These are phyloP conservation scores for Hibiscus syriacus DNA, from an alignment of 345 rosid species.

Conservation along the genomic window DNA sequence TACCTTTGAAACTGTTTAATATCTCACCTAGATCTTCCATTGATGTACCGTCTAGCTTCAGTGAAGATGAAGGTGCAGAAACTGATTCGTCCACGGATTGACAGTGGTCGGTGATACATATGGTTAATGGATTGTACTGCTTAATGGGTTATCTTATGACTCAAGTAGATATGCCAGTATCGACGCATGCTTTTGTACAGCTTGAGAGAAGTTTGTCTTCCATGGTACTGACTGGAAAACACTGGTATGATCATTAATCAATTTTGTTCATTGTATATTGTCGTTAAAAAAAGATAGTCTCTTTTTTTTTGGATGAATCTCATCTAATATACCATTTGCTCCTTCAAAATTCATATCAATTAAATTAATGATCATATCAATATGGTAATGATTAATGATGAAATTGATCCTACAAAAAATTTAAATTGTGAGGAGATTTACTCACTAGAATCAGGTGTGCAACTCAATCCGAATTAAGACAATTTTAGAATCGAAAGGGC, in stretches of 20 bases:
- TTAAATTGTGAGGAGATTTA: too few species aligned
- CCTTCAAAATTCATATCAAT: too few species aligned
- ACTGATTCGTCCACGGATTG: constrained; percentile 48
- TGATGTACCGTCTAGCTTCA: constrained; percentile 52
- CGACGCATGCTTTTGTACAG: constrained; percentile 9
- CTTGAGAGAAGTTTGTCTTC: neutral
- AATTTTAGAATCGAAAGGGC: too few species aligned
- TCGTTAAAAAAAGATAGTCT: constrained; percentile 3
- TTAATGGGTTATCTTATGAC: neutral
- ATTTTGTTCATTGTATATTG: neutral
- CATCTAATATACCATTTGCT: too few species aligned
- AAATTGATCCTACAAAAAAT: too few species aligned
- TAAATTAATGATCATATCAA: too few species aligned
- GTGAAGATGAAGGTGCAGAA: constrained; percentile 68
- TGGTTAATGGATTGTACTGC: constrained; percentile 5
- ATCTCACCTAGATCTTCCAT: constrained; percentile 29
- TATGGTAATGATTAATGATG: too few species aligned
- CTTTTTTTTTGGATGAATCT: neutral
- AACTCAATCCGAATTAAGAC: too few species aligned
- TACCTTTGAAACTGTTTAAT: constrained; percentile 5
- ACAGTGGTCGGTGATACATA: neutral
- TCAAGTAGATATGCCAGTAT: neutral
- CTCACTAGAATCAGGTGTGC: too few species aligned
- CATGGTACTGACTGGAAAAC: constrained; percentile 9
- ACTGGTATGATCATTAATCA: constrained; percentile 7